Evolutionary conservation across 352 stramenopile genomes (phyloP), one percentile per base, ranked within the genome.

Genomic region (Globisporangium lucens): DNA sequence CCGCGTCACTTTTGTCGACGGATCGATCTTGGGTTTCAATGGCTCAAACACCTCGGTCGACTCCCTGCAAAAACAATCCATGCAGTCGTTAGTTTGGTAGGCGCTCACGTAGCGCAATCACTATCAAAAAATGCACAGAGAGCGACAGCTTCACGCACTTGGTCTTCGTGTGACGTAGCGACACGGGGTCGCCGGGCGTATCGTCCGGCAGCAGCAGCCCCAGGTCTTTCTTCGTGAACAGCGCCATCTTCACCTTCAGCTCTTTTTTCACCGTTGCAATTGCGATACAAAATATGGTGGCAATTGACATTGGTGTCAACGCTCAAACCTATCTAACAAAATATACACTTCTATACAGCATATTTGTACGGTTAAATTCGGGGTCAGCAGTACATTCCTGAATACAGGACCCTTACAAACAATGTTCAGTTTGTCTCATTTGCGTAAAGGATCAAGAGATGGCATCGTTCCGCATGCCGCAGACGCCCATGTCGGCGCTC

Each of bases 191-290:
- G 3, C 85, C 87, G 0, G 89, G 83, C 12, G 81, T 79, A 72
- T 94, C 85, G 64, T 96, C 89, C 22, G 87, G 89, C 56, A 96
- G 80, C 61, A 94, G 68, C 13, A 93, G 67, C 46, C 79, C 89
- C 46, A 96, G 68, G 72, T 96, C 89, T 66, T 94, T 94, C 79
- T 96, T 96, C 65, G 79, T 91, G 76, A 96, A 96, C 59, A 91
- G 78, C 67, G 85, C 79, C 89, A 96, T 94, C 35, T 56, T 60
- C 29, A 35, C 7, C 27, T 60, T 10, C 38, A 7, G 12, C 3
- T 33, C n/a, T 22, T 56, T 36, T 15, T 62, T 35, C 35, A 7
- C 24, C 27, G 27, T 51, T 51, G 17, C 17, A 20, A n/a, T 20
- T n/a, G 41, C 41, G 15, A 49, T n/a, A n/a, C 41, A 49, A 49